Conservation (phyloP, 23 red algal species). For the Gracilaria vermiculophylla region DNA sequence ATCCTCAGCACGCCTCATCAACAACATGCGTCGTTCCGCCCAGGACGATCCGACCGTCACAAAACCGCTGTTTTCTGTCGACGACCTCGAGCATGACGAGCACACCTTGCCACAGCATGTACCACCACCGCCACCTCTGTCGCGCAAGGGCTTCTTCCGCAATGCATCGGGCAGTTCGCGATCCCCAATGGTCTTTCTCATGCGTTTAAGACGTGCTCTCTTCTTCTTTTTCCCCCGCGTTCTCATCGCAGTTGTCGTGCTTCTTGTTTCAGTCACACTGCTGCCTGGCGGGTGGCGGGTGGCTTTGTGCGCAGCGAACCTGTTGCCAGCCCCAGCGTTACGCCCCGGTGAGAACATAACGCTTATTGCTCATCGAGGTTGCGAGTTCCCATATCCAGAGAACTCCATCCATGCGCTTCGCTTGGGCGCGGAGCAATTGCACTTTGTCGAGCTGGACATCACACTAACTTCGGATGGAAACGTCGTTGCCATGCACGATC, state of each 20-base stretch:
- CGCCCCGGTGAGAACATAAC: constrained; percentile 56
- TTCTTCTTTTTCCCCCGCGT: constrained; percentile 48
- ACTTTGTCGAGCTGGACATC: constrained; percentile 53
- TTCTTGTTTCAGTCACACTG: constrained; percentile 6
- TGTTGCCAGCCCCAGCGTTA: constrained; percentile 28
- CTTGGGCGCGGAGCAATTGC: neutral
- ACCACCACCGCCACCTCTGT: neutral
- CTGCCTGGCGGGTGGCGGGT: constrained; percentile 62
- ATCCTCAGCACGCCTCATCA: neutral
- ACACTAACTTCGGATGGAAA: constrained; percentile 34
- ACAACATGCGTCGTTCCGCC: constrained; percentile 39
- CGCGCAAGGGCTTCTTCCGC: constrained; percentile 14
- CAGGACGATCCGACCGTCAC: neutral
- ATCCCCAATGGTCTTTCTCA: neutral
- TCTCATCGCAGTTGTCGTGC: constrained; percentile 1
- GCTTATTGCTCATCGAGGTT: constrained; percentile 59
- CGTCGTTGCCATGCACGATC: constrained; percentile 53
- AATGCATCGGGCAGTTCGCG: neutral
- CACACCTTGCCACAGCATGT: neutral
- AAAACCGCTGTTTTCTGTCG: constrained; percentile 47
- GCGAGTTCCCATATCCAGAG: constrained; percentile 65
- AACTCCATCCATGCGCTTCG: constrained; percentile 42
- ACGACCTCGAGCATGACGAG: constrained; percentile 27
- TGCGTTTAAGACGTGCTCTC: constrained; percentile 20
- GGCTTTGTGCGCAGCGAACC: constrained; percentile 41